These are phyloP conservation scores for Begonia loranthoides DNA, from an alignment of 306 rosid genomes.

Conservation along the genomic window DNA sequence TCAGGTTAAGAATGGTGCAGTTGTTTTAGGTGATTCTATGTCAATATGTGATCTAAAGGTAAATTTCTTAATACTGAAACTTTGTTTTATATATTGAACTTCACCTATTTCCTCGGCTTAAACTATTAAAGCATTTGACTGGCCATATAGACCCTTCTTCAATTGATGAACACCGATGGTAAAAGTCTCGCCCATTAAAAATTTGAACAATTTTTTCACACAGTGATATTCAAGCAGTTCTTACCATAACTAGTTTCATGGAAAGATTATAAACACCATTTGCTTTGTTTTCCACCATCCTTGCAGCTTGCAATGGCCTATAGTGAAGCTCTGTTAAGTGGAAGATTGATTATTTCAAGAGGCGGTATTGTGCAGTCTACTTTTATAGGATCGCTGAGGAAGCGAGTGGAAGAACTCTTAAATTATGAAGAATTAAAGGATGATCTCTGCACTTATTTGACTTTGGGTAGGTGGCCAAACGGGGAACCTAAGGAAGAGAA, in stretches of 20 bases:
- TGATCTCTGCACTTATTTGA: slow-evolving; percentile 50
- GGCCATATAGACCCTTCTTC: too few relatives aligned
- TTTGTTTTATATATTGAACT: slow-evolving; percentile 1
- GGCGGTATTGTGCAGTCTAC: slow-evolving; percentile 69
- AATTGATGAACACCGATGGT: too few relatives aligned
- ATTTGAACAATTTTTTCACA: too few relatives aligned
- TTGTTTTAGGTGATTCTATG: slow-evolving; percentile 56
- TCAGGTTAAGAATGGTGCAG: slow-evolving; percentile 46
- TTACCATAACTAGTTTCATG: too few relatives aligned
- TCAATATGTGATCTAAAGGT: slow-evolving; percentile 71
- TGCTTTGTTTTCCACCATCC: slow-evolving; percentile 3
- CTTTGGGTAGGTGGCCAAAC: slow-evolving; percentile 65
- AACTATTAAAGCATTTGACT: not conserved
- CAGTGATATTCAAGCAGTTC: too few relatives aligned
- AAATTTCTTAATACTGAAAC: slow-evolving; percentile 8
- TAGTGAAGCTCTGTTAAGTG: slow-evolving; percentile 57
- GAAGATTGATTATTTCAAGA: slow-evolving; percentile 44
- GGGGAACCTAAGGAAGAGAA: slow-evolving; percentile 32
- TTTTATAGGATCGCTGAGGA: slow-evolving; percentile 61
- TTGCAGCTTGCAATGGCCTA: slow-evolving; percentile 78
- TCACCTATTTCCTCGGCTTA: not conserved
- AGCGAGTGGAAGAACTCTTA: slow-evolving; percentile 64
- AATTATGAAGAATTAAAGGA: slow-evolving; percentile 49
- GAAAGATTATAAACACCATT: not conserved
- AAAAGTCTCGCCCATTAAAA: too few relatives aligned